Conservation (phyloP, 306 rosid species). For the Echinosophora koreensis region DNA sequence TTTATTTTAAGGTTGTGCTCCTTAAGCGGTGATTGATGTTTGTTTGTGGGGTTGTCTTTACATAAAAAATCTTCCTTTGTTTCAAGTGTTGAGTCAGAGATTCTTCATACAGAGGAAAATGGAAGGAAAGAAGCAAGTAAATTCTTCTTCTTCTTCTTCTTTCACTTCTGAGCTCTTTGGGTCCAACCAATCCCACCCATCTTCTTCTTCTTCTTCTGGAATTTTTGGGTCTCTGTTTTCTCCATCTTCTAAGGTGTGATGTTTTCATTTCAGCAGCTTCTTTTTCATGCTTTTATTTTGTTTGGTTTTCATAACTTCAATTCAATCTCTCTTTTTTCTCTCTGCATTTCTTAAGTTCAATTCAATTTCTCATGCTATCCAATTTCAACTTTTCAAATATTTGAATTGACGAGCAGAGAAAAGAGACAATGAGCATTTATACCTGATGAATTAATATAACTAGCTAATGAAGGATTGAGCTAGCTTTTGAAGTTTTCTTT, state of each 20-base stretch:
- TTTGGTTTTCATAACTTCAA: constrained; percentile 20
- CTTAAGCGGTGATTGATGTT: constrained; percentile 53
- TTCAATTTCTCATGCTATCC: background rate
- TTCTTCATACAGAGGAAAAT: constrained; percentile 46
- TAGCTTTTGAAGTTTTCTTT: background rate
- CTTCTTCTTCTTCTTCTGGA: constrained; percentile 64
- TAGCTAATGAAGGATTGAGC: background rate
- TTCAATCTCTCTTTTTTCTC: constrained; percentile 15
- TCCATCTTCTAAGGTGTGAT: constrained; percentile 69
- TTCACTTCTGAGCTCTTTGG: constrained; percentile 84
- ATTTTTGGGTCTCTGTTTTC: constrained; percentile 70
- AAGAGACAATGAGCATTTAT: constrained; percentile 25
- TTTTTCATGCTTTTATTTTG: background rate
- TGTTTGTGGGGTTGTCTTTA: constrained; percentile 22
- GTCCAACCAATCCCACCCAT: constrained; percentile 52
- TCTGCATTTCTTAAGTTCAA: constrained; percentile 28
- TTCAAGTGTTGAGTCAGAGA: constrained; percentile 32
- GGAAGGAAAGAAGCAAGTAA: constrained; percentile 68
- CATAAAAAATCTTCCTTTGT: constrained; percentile 27
- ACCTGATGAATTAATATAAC: background rate
- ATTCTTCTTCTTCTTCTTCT: constrained; percentile 66
- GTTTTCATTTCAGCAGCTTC: constrained; percentile 2
- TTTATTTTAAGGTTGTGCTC: constrained; percentile 25
- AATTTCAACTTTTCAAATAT: background rate
- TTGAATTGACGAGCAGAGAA: background rate